Evolutionary conservation across 2,329 filamentous ascomycete genomes (phyloP), one percentile per base, ranked within the genome.

Genomic region (Diaporthe sp.): DNA sequence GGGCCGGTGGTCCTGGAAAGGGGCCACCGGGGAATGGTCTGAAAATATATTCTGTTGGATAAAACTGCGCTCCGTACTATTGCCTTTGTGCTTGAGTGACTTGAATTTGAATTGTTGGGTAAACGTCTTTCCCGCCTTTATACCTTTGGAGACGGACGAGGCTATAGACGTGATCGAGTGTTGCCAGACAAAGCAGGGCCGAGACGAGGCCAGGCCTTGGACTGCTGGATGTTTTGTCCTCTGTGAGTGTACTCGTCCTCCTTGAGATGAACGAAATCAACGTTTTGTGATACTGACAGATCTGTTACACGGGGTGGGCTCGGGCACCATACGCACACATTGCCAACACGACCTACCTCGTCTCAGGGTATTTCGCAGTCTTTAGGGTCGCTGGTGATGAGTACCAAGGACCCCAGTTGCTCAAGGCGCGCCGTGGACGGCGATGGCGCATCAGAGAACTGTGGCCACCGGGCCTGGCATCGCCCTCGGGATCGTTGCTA

Each of bases 11-110:
- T 22, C 4, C n/a, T 37, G 34, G 42, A 49, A 25, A 51, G 19
- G 31, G 31, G 31, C 31, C 42, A 31, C 31, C 55, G 28, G 65
- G 22, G 4, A 8, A 37, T 15, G 44, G 57, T 44, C 71, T 62
- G 71, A 25, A 72, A 42, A 72, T 53, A 62, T 62, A 71, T 60
- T 31, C 58, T 42, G 25, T 73, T 73, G 58, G 51, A 65, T 37
- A 73, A 17, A 17, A 17, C 22, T 13, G 22, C 25, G 9, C 31
- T 12, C 28, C 17, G 25, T 44, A 13, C 53, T 22, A 5, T 34
- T 13, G 7, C 25, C 28, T 22, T 9, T 60, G 55, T n/a, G n/a
- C 3, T 12, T 55, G 1, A 28, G 13, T 46, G 31, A 25, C 22
- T 28, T 28, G 13, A 34, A 15, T 12, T 37, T 17, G 42, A 34